phyloP scores from a whole-genome alignment of 768 basidiomycete species.

The Trametes cinnabarina region DNA sequence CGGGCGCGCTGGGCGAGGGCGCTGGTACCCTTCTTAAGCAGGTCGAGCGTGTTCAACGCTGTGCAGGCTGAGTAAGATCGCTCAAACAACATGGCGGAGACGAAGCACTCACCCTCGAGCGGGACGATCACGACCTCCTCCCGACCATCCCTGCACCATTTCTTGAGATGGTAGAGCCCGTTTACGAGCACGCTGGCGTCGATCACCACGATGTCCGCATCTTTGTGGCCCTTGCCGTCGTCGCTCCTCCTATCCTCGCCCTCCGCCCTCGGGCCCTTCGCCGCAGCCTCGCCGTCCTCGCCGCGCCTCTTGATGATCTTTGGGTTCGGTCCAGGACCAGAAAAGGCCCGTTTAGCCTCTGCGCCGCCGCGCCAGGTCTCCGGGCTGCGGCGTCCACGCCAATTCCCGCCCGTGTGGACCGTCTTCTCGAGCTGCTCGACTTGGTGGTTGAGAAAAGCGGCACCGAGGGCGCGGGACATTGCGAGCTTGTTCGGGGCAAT shows the following conservation, averaged over 20 bases:
- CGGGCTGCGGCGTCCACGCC: constrained; percentile 47
- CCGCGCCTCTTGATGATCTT: constrained; percentile 14
- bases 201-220: constrained; percentile 73
- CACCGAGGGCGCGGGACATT: constrained; percentile 85
- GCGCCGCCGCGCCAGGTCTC: constrained; percentile 43
- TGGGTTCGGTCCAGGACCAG: neutral
- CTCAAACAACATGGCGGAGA: constrained; percentile 12
- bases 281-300: constrained; percentile 13
- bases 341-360: constrained; percentile 49
- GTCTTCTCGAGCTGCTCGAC: constrained; percentile 85
- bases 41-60: constrained; percentile 90
- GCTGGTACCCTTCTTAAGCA: constrained; percentile 87
- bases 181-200: constrained; percentile 84
- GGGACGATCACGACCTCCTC: constrained; percentile 81
- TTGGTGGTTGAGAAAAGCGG: constrained; percentile 84
- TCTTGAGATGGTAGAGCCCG: constrained; percentile 74
- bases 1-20: constrained; percentile 80
- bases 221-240: constrained; percentile 42
- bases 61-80: constrained; percentile 7
- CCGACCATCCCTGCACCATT: constrained; percentile 75
- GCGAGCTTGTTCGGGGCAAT: constrained; percentile 55
- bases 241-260: constrained; percentile 21
- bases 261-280: constrained; percentile 15
- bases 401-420: constrained; percentile 58
- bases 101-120: constrained; percentile 67